Percentiles rank a stretch among this genome's conserved stretches.
Conservation (phyloP, 805 yeast species). For the Lachancea kluyveri region DNA sequence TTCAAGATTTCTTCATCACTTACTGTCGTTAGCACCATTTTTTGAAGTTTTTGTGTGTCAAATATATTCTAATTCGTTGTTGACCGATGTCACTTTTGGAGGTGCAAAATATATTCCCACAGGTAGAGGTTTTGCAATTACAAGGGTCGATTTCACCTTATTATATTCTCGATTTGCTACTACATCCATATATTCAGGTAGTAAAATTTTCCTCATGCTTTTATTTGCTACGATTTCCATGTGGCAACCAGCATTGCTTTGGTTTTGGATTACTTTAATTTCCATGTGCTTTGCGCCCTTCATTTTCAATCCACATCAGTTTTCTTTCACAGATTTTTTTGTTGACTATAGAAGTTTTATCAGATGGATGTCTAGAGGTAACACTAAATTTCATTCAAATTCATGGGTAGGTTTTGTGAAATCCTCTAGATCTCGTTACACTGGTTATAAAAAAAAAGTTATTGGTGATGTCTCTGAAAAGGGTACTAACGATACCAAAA, state of each 20-base stretch:
- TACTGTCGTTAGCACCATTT: constrained; percentile 77
- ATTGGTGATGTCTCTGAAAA: constrained; percentile 64
- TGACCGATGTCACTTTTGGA: constrained; percentile 76
- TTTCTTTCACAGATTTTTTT: constrained; percentile 61
- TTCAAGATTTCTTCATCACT: constrained; percentile 65
- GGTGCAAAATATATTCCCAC: constrained; percentile 91
- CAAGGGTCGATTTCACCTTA: constrained; percentile 64
- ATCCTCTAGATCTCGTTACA: constrained; percentile 75
- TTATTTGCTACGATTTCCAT: constrained; percentile 72
- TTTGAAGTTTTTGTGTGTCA: constrained; percentile 96
- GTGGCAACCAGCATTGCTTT: constrained; percentile 71
- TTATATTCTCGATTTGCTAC: constrained; percentile 73
- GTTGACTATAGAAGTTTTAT: constrained; percentile 57
- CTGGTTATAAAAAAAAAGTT: constrained; percentile 80
- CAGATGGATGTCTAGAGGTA: constrained; percentile 81
- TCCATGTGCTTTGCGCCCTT: constrained; percentile 69
- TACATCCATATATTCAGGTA: constrained; percentile 73
- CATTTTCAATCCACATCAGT: constrained; percentile 73
- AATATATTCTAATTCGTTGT: constrained; percentile 74
- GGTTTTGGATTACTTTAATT: constrained; percentile 67
- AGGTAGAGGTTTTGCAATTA: constrained; percentile 90
- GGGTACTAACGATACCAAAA: constrained; percentile 55
- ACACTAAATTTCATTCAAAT: constrained; percentile 53
- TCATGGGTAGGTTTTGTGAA: constrained; percentile 81
- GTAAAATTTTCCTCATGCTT: constrained; percentile 60